phyloP scores from a whole-genome alignment of 2,329 filamentous ascomycete genomes.

The Pyrenophora tritici-repentis region DNA sequence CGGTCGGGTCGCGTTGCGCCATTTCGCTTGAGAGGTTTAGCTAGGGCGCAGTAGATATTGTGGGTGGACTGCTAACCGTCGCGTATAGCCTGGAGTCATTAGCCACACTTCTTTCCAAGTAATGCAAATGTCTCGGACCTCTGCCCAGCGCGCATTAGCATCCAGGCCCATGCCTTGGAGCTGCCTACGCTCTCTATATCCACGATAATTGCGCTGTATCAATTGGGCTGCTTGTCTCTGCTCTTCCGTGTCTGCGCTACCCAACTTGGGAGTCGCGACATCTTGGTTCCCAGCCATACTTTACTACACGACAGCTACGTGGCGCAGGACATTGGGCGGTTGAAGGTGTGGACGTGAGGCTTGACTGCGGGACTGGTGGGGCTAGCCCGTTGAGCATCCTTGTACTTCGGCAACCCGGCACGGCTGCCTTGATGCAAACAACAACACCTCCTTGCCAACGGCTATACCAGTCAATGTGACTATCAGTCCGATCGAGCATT shows the following conservation, averaged over 20 bases:
- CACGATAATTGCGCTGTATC: conserved; percentile 70
- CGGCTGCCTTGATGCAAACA: background rate
- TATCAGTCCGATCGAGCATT: no score
- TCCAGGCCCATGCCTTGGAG: conserved; percentile 71
- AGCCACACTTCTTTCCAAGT: background rate
- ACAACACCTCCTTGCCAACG: no score
- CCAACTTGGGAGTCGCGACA: conserved; percentile 9
- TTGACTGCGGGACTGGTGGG: conserved; percentile 14
- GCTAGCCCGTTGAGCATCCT: conserved; percentile 7
- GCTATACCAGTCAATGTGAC: no score
- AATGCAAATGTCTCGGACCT: conserved; percentile 56
- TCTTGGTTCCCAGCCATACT: conserved; percentile 18
- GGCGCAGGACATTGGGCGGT: conserved; percentile 9
- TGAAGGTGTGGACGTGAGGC: conserved; percentile 10
- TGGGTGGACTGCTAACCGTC: conserved; percentile 47
- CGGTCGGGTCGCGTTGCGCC: conserved; percentile 57
- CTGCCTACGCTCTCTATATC: conserved; percentile 73
- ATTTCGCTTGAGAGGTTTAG: conserved; percentile 55
- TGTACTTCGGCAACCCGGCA: conserved; percentile 2
- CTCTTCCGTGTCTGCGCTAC: conserved; percentile 16
- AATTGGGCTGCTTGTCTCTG: conserved; percentile 40
- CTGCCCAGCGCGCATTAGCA: conserved; percentile 72
- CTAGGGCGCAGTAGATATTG: conserved; percentile 17
- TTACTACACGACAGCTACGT: conserved; percentile 3
- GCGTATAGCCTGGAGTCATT: conserved; percentile 53